These are phyloP conservation scores for Trichoderma hamatum DNA, from an alignment of 2,329 filamentous ascomycete species.

Conservation along the genomic window DNA sequence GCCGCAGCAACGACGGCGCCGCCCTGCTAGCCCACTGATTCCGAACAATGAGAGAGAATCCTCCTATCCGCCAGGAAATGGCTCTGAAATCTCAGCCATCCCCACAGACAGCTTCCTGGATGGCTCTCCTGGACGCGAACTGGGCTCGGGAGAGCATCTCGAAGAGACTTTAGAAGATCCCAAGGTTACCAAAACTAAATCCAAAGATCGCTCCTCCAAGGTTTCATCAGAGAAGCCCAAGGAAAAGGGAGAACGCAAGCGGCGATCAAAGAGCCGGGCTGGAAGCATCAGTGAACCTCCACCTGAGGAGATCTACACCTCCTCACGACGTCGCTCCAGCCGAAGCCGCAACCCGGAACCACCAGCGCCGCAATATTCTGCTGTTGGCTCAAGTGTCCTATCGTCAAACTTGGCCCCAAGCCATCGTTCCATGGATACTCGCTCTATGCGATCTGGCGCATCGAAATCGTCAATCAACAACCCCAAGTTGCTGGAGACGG, in stretches of 20 bases:
- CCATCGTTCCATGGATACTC: slow-evolving; percentile 59
- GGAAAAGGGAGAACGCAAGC: slow-evolving; percentile 55
- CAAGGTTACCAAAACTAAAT: slow-evolving; percentile 50
- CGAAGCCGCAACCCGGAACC: slow-evolving; percentile 55
- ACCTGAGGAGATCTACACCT: slow-evolving; percentile 49
- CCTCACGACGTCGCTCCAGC: slow-evolving; percentile 53
- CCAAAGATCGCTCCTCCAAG: slow-evolving; percentile 44
- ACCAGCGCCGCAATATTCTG: slow-evolving; percentile 54
- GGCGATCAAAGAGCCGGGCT: slow-evolving; percentile 52
- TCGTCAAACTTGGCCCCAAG: slow-evolving; percentile 58
- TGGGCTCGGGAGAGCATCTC: slow-evolving; percentile 37
- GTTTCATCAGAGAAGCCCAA: slow-evolving; percentile 47
- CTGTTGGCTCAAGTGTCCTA: slow-evolving; percentile 56
- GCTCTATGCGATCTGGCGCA: slow-evolving; percentile 54
- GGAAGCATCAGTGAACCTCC: slow-evolving; percentile 54
- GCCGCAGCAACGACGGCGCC: slow-evolving; percentile 59
- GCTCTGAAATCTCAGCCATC: slow-evolving; percentile 85
- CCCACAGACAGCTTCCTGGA: slow-evolving; percentile 65
- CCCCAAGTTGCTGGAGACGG: slow-evolving; percentile 84
- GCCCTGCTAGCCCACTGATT: slow-evolving; percentile 69
- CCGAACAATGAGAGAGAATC: slow-evolving; percentile 59
- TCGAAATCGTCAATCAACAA: slow-evolving; percentile 84
- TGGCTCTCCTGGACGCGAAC: slow-evolving; percentile 51
- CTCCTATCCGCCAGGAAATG: slow-evolving; percentile 66
- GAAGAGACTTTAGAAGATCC: slow-evolving; percentile 47